Evolutionary conservation across 371 early-diverging fungal species (phyloP).

Genomic region (Actinomucor elegans): DNA sequence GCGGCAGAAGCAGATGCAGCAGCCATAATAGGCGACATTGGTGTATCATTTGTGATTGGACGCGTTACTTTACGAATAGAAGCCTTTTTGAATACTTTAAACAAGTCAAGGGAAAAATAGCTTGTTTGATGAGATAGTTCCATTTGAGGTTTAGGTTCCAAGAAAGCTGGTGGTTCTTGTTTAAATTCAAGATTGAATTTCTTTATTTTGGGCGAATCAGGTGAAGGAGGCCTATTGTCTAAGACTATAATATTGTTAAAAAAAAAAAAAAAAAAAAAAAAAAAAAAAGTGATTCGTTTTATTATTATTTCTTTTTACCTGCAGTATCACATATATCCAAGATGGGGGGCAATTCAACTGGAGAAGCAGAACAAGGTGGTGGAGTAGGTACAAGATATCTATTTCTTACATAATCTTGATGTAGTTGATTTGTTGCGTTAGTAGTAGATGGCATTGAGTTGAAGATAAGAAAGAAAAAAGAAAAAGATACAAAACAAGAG

Average conservation of each 20-base stretch:
- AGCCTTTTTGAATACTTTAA: constrained; percentile 6
- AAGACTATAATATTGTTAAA: not conserved
- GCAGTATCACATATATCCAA: constrained; percentile 13
- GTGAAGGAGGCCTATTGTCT: constrained; percentile 32
- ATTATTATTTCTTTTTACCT: constrained; percentile 1
- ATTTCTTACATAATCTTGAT: constrained; percentile 11
- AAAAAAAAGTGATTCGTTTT: not conserved
- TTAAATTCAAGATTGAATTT: constrained; percentile 1
- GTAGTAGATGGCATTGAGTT: constrained; percentile 1
- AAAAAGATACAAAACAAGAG: not conserved
- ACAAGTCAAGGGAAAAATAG: constrained; percentile 9
- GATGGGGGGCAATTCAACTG: constrained; percentile 31
- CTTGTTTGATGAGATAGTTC: constrained; percentile 5
- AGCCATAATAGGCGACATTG: constrained; percentile 32
- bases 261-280: too few species aligned
- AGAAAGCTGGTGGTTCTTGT: constrained; percentile 16
- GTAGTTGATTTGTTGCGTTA: constrained; percentile 14
- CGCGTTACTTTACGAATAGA: not conserved
- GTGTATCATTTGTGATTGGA: not conserved
- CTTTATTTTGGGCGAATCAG: constrained; percentile 24
- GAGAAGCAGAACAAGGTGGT: constrained; percentile 19
- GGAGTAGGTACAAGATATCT: constrained; percentile 13
- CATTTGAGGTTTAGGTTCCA: constrained; percentile 24
- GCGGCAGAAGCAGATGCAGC: constrained; percentile 32
- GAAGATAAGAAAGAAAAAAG: not conserved